These are phyloP conservation scores for Rhizopus delemar DNA, from an alignment of 371 early-diverging fungal genomes.

Conservation along the genomic window DNA sequence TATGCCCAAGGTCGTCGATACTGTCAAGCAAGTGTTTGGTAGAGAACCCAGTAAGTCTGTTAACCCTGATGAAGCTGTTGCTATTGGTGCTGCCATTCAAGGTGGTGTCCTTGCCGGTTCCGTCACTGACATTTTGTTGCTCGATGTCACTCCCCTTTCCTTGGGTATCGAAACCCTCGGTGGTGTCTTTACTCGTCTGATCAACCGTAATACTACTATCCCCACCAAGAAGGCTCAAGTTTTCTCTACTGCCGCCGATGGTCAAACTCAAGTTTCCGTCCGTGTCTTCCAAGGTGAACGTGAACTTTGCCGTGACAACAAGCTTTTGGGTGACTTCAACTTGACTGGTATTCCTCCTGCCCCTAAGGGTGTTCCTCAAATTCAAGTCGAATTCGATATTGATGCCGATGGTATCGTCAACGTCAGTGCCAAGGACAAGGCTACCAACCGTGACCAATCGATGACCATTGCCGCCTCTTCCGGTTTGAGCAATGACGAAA, in stretches of 20 bases:
- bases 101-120: conserved; percentile 92
- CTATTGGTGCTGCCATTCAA: conserved; percentile 91
- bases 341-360: conserved; percentile 79
- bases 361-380: conserved; percentile 85
- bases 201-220: conserved; percentile 95
- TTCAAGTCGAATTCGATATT: conserved; percentile 92
- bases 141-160: conserved; percentile 97
- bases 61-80: conserved; percentile 98
- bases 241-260: conserved; percentile 98
- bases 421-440: conserved; percentile 92
- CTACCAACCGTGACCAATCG: conserved; percentile 86
- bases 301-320: conserved; percentile 92
- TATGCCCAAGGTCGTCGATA: conserved; percentile 93
- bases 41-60: conserved; percentile 84
- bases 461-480: conserved; percentile 92
- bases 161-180: conserved; percentile 95
- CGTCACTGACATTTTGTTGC: conserved; percentile 85
- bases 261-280: conserved; percentile 94
- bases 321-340: conserved; percentile 93
- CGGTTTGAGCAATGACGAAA: conserved; percentile 87
- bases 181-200: conserved; percentile 93
- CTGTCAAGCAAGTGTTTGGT: conserved; percentile 88
- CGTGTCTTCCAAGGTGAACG: conserved; percentile 98
- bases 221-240: conserved; percentile 96
- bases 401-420: conserved; percentile 97